Evolutionary conservation across 371 early-diverging fungal genomes (phyloP).

Genomic region (Fennellomyces sp.): DNA sequence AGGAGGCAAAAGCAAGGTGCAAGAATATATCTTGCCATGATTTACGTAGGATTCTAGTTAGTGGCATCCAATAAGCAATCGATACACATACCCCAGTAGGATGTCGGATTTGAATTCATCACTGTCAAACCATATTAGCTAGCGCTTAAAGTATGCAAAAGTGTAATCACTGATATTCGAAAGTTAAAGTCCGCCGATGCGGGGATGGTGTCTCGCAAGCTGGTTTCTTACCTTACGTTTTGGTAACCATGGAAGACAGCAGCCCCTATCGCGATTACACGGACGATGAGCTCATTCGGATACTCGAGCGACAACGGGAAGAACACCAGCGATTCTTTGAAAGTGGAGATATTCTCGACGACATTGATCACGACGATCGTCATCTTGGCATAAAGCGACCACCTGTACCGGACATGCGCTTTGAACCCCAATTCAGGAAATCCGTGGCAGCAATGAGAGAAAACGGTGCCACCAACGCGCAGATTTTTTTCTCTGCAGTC

Average conservation of each 20-base stretch:
- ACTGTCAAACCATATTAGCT: too few relatives aligned
- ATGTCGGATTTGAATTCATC: too few relatives aligned
- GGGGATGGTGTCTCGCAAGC: too few relatives aligned
- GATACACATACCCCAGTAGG: too few relatives aligned
- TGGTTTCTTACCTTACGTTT: not conserved
- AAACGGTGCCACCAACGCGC: slow-evolving; percentile 25
- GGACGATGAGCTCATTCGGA: slow-evolving; percentile 31
- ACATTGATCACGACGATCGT: slow-evolving; percentile 18
- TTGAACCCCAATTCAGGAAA: slow-evolving; percentile 43
- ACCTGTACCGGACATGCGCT: slow-evolving; percentile 51
- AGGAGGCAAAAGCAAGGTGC: too few relatives aligned
- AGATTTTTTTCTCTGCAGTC: slow-evolving; percentile 40
- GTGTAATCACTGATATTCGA: too few relatives aligned
- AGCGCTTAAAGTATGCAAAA: too few relatives aligned
- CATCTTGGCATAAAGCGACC: slow-evolving; percentile 22
- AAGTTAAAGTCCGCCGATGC: too few relatives aligned
- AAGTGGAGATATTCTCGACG: slow-evolving; percentile 15
- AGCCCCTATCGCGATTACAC: not conserved
- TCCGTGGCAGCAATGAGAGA: slow-evolving; percentile 27
- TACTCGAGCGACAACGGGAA: slow-evolving; percentile 33
- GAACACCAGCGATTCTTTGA: slow-evolving; percentile 26
- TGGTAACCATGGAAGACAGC: not conserved
- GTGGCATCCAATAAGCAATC: too few relatives aligned
- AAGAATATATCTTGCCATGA: too few relatives aligned
- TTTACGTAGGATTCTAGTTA: too few relatives aligned